These are phyloP conservation scores for Glebionis coronaria DNA, from an alignment of 129 eudicot genomes.

Conservation along the genomic window DNA sequence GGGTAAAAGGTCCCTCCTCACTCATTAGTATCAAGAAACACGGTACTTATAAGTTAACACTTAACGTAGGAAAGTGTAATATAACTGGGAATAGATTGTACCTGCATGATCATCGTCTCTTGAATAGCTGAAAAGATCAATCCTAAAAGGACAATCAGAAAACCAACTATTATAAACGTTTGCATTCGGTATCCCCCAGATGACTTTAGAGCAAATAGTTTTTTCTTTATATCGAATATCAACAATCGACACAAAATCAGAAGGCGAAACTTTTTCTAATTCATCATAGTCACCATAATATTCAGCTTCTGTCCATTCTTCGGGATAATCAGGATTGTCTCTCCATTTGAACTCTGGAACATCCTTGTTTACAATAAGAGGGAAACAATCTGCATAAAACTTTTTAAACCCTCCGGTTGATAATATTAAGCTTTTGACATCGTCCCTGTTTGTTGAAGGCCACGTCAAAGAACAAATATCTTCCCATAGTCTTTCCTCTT, in stretches of 20 bases:
- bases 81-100: slow-evolving; percentile 11
- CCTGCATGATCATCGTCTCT: slow-evolving; percentile 42
- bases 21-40: too few species aligned
- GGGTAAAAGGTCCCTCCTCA: not conserved
- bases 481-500: slow-evolving; percentile 90
- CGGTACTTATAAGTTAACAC: not conserved
- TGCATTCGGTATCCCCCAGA: slow-evolving; percentile 79
- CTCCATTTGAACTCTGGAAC: slow-evolving; percentile 49
- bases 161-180: slow-evolving; percentile 69
- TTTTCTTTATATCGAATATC: slow-evolving; percentile 66
- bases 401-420: slow-evolving; percentile 86
- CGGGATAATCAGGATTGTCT: slow-evolving; percentile 48
- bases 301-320: slow-evolving; percentile 82
- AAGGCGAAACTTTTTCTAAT: slow-evolving; percentile 50
- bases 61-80: not conserved
- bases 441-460: slow-evolving; percentile 84
- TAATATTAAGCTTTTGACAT: slow-evolving; percentile 56
- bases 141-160: slow-evolving; percentile 72
- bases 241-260: slow-evolving; percentile 84
- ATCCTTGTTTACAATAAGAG: slow-evolving; percentile 74
- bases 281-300: slow-evolving; percentile 75
- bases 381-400: slow-evolving; percentile 88
- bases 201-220: slow-evolving; percentile 70
- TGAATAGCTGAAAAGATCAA: slow-evolving; percentile 58
- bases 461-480: slow-evolving; percentile 68